These are phyloP conservation scores for Microthlaspi erraticum DNA, from an alignment of 345 rosid species.

Conservation along the genomic window DNA sequence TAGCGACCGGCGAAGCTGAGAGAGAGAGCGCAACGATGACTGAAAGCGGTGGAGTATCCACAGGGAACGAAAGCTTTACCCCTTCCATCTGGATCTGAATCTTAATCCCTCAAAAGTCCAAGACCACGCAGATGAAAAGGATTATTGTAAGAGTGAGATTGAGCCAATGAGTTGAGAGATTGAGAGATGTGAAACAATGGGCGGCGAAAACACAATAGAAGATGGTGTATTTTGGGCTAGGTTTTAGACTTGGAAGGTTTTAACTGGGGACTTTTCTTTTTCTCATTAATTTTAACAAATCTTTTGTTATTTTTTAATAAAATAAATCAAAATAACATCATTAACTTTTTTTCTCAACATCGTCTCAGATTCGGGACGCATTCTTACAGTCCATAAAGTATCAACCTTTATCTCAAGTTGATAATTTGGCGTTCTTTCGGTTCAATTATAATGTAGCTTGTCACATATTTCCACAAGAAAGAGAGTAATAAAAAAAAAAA, in stretches of 20 bases:
- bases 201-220: slow-evolving; percentile 16
- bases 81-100: slow-evolving; percentile 47
- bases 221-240: not conserved
- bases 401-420: not conserved
- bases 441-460: too few relatives aligned
- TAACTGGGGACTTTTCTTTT: not conserved
- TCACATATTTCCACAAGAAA: not conserved
- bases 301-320: too few relatives aligned
- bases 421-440: not conserved
- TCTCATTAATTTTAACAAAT: too few relatives aligned
- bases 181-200: not conserved
- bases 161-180: not conserved
- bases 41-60: slow-evolving; percentile 66
- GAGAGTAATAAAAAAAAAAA: not conserved
- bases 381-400: not conserved
- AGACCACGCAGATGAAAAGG: not conserved
- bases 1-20: slow-evolving; percentile 46
- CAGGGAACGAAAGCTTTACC: slow-evolving; percentile 56
- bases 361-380: too few relatives aligned
- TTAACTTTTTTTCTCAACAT: too few relatives aligned
- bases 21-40: slow-evolving; percentile 67
- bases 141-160: too few relatives aligned
- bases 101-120: not conserved
- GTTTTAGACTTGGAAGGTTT: not conserved
- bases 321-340: too few relatives aligned